Base-by-base conservation (phyloP, 148 eudicot species). In the Fagopyrum esculentum region DNA sequence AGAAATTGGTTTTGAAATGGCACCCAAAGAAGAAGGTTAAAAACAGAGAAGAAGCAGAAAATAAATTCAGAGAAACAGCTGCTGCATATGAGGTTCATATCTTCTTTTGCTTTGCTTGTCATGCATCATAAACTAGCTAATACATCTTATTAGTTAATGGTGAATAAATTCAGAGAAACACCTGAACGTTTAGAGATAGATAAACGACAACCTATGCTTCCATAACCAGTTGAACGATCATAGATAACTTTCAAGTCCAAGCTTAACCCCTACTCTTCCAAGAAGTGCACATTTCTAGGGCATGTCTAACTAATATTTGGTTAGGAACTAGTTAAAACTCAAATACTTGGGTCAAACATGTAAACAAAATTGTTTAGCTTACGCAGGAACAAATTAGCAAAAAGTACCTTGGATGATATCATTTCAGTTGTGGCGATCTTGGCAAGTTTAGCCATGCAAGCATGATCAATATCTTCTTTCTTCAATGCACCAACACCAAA, bases 1-100 rank as follows among this genome's bases (percentile, higher is more conserved):
- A 91, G 84, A 94, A 83, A 77, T 86, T 91, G 59, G 98, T 97
- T 82, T 90, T 94, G 86, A 87, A 90, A 77, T 94, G 98, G 97
- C 98, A 94, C 71, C 98, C 98, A 15, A 97, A 94, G 83, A 94
- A 94, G 84, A 91, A 94, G 78, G 84, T 83, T 30, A 97, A 87
- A 55, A 94, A 94, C 61, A 86, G 96, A 84, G 98, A 90, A 75
- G 98, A 91, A 85, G 98, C 97, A 29, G 97, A 91, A 80, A 83
- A 84, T 73, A 82, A 91, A 81, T 94, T 94, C 73, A 85, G 93
- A 74, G 98, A 94, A 74, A 88, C 91, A 80, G 98, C 97, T 30
- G 97, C 97, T 55, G 97, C 98, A 9, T 94, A 94, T 74, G 98
- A 91, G 98, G 98, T 94, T 81, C 54, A 60, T 61, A 61, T 61